Conservation (phyloP, 768 basidiomycete species). For the Infundibulicybe gibba region DNA sequence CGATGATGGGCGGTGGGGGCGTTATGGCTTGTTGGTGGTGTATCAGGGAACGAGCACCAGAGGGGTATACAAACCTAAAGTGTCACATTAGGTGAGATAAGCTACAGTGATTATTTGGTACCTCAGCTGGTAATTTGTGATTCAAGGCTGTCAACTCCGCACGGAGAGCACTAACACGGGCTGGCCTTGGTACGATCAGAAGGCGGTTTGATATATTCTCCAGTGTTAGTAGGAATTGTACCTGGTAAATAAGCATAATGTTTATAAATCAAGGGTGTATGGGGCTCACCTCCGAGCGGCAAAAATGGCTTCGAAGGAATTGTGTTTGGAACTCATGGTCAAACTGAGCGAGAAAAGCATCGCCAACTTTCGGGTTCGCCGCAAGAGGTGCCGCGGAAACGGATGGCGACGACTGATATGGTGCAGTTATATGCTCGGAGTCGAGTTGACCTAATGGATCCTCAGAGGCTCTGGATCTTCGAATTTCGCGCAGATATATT, state of each 20-base stretch:
- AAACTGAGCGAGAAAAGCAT: constrained; percentile 64
- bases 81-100: neutral
- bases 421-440: constrained; percentile 34
- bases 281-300: constrained; percentile 71
- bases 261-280: constrained; percentile 3
- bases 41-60: constrained; percentile 80
- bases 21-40: constrained; percentile 27
- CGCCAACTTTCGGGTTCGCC: constrained; percentile 22
- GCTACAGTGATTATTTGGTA: constrained; percentile 24
- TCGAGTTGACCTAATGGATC: constrained; percentile 76
- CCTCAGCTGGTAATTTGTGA: constrained; percentile 95
- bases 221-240: constrained; percentile 82
- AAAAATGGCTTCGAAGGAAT: constrained; percentile 83
- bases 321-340: constrained; percentile 63
- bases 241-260: constrained; percentile 34
- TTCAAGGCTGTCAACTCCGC: constrained; percentile 95
- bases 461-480: constrained; percentile 57
- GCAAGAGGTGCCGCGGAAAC: constrained; percentile 45
- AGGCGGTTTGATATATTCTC: constrained; percentile 93
- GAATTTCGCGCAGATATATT: constrained; percentile 50
- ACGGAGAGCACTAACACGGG: constrained; percentile 92
- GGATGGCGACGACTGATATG: constrained; percentile 73
- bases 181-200: constrained; percentile 88
- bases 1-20: constrained; percentile 78
- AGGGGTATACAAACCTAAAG: constrained; percentile 80